A percentile compares a stretch with the other conserved stretches of the same genome.
phyloP scores from a whole-genome alignment of 495 filamentous ascomycete genomes.

The Massariosphaeria phaeospora region DNA sequence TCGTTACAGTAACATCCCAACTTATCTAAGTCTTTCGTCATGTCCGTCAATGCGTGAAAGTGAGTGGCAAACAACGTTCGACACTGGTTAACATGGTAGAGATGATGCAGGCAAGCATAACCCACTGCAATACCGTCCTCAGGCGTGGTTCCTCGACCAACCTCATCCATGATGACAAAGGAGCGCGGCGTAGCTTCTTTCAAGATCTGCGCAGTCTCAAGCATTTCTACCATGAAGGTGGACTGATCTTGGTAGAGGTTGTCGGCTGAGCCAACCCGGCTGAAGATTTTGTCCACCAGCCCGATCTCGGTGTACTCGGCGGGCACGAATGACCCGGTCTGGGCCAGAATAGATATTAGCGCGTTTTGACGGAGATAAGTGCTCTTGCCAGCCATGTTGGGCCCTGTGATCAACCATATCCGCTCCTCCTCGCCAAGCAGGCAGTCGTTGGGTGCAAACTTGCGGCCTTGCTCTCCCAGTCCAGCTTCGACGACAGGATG shows the following conservation, averaged over 20 bases:
- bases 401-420: slow-evolving; percentile 87
- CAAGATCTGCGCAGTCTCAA: slow-evolving; percentile 68
- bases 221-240: slow-evolving; percentile 91
- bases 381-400: slow-evolving; percentile 98
- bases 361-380: slow-evolving; percentile 95
- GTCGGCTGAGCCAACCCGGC: slow-evolving; percentile 78
- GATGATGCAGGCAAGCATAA: slow-evolving; percentile 78
- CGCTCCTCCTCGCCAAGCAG: slow-evolving; percentile 59
- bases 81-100: slow-evolving; percentile 68
- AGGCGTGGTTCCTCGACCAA: slow-evolving; percentile 89
- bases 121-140: slow-evolving; percentile 85
- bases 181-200: slow-evolving; percentile 60
- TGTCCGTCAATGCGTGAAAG: slow-evolving; percentile 79
- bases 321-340: slow-evolving; percentile 87
- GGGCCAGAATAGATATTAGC: slow-evolving; percentile 85
- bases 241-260: slow-evolving; percentile 87
- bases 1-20: slow-evolving; percentile 87
- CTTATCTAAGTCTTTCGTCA: slow-evolving; percentile 58
- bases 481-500: slow-evolving; percentile 87
- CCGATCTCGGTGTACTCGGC: slow-evolving; percentile 79
- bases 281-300: slow-evolving; percentile 88
- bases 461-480: slow-evolving; percentile 70
- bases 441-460: slow-evolving; percentile 85
- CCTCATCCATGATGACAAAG: slow-evolving; percentile 99
- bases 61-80: slow-evolving; percentile 91